Conservation (phyloP, 306 rosid species). For the Purshia tridentata region DNA sequence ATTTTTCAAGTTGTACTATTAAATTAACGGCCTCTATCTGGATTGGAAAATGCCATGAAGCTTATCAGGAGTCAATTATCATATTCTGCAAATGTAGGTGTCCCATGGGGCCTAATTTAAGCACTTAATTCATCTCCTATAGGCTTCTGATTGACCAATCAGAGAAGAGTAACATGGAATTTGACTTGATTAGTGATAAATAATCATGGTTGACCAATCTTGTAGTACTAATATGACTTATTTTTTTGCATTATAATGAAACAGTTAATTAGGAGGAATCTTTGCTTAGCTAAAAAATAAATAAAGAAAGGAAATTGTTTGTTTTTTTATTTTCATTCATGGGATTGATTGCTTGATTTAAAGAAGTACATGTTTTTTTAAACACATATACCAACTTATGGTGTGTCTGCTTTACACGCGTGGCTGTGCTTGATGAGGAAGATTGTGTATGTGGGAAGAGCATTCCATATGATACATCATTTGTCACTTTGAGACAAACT, state of each 20-base stretch:
- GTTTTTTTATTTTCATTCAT: background rate
- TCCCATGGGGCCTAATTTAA: conserved; percentile 39
- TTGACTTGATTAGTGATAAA: conserved; percentile 41
- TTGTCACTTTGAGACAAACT: background rate
- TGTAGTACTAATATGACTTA: conserved; percentile 33
- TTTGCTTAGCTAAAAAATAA: conserved; percentile 6
- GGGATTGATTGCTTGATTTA: conserved; percentile 5
- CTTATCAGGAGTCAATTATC: conserved; percentile 14
- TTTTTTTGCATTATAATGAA: conserved; percentile 28
- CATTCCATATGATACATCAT: background rate
- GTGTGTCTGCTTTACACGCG: conserved; percentile 14
- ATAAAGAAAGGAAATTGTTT: background rate
- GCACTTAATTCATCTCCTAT: conserved; percentile 36
- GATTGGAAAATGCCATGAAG: conserved; percentile 15
- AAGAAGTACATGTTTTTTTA: conserved; percentile 15
- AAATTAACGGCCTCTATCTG: background rate
- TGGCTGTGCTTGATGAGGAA: conserved; percentile 3
- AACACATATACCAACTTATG: conserved; percentile 1
- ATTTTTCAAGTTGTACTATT: background rate
- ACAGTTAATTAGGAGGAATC: conserved; percentile 30
- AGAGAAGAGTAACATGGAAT: conserved; percentile 37
- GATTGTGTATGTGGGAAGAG: background rate
- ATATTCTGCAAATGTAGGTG: conserved; percentile 21
- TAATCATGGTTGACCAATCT: conserved; percentile 43
- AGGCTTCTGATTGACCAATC: conserved; percentile 45